Evolutionary conservation across 176 grass and related monocot species (phyloP).

Genomic region (Aegilops umbellulata): DNA sequence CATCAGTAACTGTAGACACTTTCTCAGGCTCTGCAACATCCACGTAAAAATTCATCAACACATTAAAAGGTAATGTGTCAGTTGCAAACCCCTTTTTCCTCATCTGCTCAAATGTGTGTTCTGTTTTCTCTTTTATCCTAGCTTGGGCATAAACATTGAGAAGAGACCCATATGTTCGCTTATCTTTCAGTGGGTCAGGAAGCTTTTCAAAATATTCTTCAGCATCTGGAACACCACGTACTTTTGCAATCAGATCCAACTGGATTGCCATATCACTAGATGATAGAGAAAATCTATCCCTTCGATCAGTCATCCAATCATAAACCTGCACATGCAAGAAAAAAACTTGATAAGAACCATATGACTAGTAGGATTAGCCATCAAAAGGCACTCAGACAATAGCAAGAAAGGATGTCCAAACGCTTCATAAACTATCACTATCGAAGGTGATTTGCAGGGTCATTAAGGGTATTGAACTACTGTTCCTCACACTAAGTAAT

Average conservation of each 20-base stretch:
- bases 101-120: slow-evolving; percentile 62
- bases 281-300: slow-evolving; percentile 54
- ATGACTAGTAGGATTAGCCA: not conserved
- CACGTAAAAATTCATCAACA: slow-evolving; percentile 87
- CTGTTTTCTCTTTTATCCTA: slow-evolving; percentile 77
- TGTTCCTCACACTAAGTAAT: not conserved
- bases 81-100: slow-evolving; percentile 57
- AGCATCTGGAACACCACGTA: slow-evolving; percentile 53
- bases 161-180: slow-evolving; percentile 77
- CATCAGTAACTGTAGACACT: slow-evolving; percentile 44
- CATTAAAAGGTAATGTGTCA: slow-evolving; percentile 83
- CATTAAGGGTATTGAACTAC: not conserved
- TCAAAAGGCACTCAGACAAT: not conserved
- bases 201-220: slow-evolving; percentile 77
- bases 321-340: slow-evolving; percentile 51
- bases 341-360: slow-evolving; percentile 11
- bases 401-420: slow-evolving; percentile 21
- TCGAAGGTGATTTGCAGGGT: not conserved
- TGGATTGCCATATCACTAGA: slow-evolving; percentile 83
- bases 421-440: slow-evolving; percentile 2
- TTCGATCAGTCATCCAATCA: slow-evolving; percentile 74
- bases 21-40: slow-evolving; percentile 63
- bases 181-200: slow-evolving; percentile 72
- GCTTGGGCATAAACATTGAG: slow-evolving; percentile 78
- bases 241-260: slow-evolving; percentile 82